Conservation (phyloP, 2,329 filamentous ascomycete genomes). For the Orbilia oligospora region DNA sequence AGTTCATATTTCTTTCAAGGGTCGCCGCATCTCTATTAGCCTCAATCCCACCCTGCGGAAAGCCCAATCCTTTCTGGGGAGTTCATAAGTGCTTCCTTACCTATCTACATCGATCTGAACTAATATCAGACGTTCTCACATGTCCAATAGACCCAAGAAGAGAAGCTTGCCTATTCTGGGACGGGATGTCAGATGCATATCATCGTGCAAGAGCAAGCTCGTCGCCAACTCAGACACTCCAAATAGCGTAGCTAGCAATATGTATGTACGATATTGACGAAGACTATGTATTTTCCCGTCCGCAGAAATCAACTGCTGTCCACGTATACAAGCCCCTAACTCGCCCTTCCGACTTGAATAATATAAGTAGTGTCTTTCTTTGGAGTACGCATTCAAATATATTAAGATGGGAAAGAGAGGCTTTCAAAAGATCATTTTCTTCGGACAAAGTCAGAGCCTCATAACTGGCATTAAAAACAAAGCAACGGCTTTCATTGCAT, state of each 20-base stretch:
- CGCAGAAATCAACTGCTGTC: slow-evolving; percentile 53
- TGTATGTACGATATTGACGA: slow-evolving; percentile 26
- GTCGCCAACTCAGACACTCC: slow-evolving; percentile 59
- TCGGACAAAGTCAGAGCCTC: slow-evolving; percentile 2
- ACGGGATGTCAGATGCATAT: slow-evolving; percentile 59
- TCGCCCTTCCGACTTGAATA: slow-evolving; percentile 8
- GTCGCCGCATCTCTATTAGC: neutral
- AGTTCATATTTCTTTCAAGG: neutral
- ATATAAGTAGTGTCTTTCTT: slow-evolving; percentile 26
- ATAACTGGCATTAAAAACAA: neutral
- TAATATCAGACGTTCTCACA: neutral
- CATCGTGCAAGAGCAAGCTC: slow-evolving; percentile 50
- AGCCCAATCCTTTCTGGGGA: too few relatives aligned
- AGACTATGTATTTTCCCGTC: slow-evolving; percentile 48
- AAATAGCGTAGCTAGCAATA: slow-evolving; percentile 43
- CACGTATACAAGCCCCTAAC: slow-evolving; percentile 56
- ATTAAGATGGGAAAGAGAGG: slow-evolving; percentile 8
- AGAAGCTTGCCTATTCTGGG: slow-evolving; percentile 55
- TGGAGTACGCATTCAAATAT: slow-evolving; percentile 7
- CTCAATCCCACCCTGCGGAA: neutral
- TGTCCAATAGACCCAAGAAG: neutral
- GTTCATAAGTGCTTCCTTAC: too few relatives aligned
- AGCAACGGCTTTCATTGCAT: neutral
- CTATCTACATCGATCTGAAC: neutral
- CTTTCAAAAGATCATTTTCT: neutral